These are phyloP conservation scores for Lizonia empirigonia DNA, from an alignment of 2,329 filamentous ascomycete species.

Conservation along the genomic window DNA sequence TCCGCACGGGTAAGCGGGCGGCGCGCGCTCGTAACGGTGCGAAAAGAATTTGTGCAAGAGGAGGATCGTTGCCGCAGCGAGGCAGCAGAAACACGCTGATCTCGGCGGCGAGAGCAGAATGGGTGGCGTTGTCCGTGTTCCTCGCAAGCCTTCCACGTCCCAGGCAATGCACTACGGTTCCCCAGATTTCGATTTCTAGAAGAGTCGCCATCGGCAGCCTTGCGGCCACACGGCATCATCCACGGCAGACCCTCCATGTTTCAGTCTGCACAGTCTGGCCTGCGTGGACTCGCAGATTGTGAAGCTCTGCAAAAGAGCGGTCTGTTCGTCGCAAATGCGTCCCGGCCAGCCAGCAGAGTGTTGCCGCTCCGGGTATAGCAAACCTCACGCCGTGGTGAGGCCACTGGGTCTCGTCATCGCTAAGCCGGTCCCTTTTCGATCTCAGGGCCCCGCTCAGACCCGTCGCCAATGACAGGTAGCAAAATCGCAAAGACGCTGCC, in stretches of 20 bases:
- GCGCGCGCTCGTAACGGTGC: slow-evolving; percentile 26
- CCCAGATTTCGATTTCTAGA: slow-evolving; percentile 33
- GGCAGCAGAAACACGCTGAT: slow-evolving; percentile 25
- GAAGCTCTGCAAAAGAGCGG: slow-evolving; percentile 15
- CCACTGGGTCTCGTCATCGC: slow-evolving; percentile 28
- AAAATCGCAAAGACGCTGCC: slow-evolving; percentile 11
- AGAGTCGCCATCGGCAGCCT: slow-evolving; percentile 11
- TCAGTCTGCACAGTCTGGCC: slow-evolving; percentile 14
- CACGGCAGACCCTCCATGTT: slow-evolving; percentile 9
- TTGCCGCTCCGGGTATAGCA: slow-evolving; percentile 24
- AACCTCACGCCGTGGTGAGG: slow-evolving; percentile 36
- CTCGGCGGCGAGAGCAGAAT: slow-evolving; percentile 26
- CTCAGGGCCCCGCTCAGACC: slow-evolving; percentile 18
- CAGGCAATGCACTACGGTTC: slow-evolving; percentile 23
- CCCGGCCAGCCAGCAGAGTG: slow-evolving; percentile 14
- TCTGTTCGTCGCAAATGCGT: slow-evolving; percentile 16
- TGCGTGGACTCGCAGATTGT: not conserved
- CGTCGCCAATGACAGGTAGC: slow-evolving; percentile 16
- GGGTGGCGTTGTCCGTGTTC: slow-evolving; percentile 31
- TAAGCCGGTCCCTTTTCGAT: slow-evolving; percentile 23
- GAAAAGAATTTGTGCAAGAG: slow-evolving; percentile 37
- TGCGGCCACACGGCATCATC: not conserved
- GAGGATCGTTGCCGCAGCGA: slow-evolving; percentile 19
- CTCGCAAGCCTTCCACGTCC: slow-evolving; percentile 14
- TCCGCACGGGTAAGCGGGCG: slow-evolving; percentile 21